Conservation (phyloP, 306 rosid species). For the Cucumis melo region DNA sequence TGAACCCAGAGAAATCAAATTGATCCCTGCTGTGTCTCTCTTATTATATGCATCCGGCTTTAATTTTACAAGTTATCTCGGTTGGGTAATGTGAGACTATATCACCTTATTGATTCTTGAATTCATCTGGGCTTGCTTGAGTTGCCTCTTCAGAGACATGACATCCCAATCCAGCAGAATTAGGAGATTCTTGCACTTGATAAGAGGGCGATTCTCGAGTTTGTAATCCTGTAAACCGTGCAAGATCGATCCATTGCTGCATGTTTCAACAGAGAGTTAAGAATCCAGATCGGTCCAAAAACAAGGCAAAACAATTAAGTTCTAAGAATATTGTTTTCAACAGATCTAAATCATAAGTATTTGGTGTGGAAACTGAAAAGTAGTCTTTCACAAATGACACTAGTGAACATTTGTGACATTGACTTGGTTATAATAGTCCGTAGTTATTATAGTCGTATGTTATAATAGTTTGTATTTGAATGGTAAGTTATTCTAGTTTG, state of each 20-base stretch:
- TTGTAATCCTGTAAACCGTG: slow-evolving; percentile 71
- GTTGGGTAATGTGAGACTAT: not conserved
- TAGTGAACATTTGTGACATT: no score
- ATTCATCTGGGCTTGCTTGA: slow-evolving; percentile 39
- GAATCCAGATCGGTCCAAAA: not conserved
- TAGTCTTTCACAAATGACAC: not conserved
- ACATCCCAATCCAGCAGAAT: slow-evolving; percentile 41
- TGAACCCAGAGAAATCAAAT: not conserved
- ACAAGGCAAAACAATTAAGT: not conserved
- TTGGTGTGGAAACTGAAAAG: not conserved
- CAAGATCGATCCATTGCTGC: slow-evolving; percentile 99
- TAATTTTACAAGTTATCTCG: slow-evolving; percentile 9
- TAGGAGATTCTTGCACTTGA: slow-evolving; percentile 35
- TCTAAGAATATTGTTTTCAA: not conserved
- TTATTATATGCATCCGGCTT: slow-evolving; percentile 13
- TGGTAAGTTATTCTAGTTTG: no score
- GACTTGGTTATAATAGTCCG: no score
- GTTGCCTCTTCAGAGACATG: slow-evolving; percentile 43
- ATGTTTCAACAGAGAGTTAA: slow-evolving; percentile 11
- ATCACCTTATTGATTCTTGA: slow-evolving; percentile 41
- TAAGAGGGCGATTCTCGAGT: slow-evolving; percentile 29
- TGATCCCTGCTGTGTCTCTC: slow-evolving; percentile 13
- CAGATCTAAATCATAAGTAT: not conserved
- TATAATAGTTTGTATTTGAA: no score
- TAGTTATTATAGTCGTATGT: no score